These are phyloP conservation scores for Porogramme epimiltina DNA, from an alignment of 1,284 basidiomycete genomes.

Conservation along the genomic window DNA sequence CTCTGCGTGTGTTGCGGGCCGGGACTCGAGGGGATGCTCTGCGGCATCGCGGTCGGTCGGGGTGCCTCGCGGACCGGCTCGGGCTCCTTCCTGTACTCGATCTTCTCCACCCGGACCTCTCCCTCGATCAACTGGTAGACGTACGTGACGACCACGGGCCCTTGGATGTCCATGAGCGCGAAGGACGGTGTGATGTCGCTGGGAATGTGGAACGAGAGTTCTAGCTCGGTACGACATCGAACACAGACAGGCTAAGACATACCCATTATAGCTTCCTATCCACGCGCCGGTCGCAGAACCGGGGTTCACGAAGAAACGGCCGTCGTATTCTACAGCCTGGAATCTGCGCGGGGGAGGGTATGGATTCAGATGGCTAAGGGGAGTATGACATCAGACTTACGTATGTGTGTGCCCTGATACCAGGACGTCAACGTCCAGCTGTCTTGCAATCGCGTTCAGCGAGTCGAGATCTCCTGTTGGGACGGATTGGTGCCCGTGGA, in stretches of 20 bases:
- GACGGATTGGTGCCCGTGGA: constrained; percentile 95
- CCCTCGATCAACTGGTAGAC: constrained; percentile 94
- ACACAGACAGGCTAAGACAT: constrained; percentile 19
- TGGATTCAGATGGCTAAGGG: background rate
- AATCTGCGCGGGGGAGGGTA: constrained; percentile 55
- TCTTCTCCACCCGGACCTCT: constrained; percentile 88
- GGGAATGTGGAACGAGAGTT: background rate
- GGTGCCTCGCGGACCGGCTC: constrained; percentile 42
- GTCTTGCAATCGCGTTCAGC: constrained; percentile 83
- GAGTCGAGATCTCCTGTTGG: constrained; percentile 92
- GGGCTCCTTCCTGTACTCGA: constrained; percentile 75
- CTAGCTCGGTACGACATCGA: background rate
- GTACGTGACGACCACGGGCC: constrained; percentile 92
- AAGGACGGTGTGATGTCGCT: constrained; percentile 81
- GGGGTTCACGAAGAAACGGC: constrained; percentile 95
- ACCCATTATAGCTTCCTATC: constrained; percentile 78
- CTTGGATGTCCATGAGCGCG: constrained; percentile 94
- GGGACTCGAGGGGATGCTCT: constrained; percentile 47
- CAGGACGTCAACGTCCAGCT: constrained; percentile 97
- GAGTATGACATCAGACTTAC: constrained; percentile 48
- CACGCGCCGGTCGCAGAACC: constrained; percentile 96
- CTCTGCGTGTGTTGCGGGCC: constrained; percentile 30
- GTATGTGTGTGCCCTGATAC: constrained; percentile 93
- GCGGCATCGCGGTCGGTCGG: constrained; percentile 41
- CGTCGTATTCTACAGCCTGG: constrained; percentile 90